Conservation (phyloP, 2,329 filamentous ascomycete genomes). For the Boeremia exigua region DNA sequence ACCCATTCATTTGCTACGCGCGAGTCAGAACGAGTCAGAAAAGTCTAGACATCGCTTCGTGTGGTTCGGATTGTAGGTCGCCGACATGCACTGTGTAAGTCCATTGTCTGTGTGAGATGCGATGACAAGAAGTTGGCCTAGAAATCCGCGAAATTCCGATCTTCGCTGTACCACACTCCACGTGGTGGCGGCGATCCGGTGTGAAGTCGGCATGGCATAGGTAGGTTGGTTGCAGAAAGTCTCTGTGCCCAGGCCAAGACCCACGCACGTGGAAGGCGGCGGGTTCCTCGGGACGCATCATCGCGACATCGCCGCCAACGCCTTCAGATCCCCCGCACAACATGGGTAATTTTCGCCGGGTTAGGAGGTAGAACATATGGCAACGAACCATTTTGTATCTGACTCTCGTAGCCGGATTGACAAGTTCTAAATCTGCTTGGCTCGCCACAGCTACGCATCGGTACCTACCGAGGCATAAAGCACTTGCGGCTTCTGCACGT, state of each 20-base stretch:
- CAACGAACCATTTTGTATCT: neutral
- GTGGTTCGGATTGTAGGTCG: neutral
- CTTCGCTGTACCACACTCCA: neutral
- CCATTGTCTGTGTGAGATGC: neutral
- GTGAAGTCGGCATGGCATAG: neutral
- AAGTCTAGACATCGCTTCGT: neutral
- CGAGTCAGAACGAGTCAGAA: slow-evolving; percentile 10
- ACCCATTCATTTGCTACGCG: neutral
- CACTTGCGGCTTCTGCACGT: neutral
- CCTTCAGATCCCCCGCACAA: slow-evolving; percentile 8
- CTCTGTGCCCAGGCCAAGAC: neutral
- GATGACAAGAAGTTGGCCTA: slow-evolving; percentile 5
- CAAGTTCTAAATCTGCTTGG: neutral
- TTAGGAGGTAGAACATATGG: neutral
- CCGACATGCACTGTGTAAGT: neutral
- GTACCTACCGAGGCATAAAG: neutral
- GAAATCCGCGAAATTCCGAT: neutral
- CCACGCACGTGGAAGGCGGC: neutral
- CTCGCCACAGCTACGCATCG: neutral
- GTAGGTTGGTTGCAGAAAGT: neutral
- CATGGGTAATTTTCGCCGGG: neutral
- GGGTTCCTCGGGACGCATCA: neutral
- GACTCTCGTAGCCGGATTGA: neutral
- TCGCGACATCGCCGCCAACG: neutral
- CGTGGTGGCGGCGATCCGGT: slow-evolving; percentile 6